phyloP scores from a whole-genome alignment of 176 grass and related monocot species.

The Juncus inflexus region DNA sequence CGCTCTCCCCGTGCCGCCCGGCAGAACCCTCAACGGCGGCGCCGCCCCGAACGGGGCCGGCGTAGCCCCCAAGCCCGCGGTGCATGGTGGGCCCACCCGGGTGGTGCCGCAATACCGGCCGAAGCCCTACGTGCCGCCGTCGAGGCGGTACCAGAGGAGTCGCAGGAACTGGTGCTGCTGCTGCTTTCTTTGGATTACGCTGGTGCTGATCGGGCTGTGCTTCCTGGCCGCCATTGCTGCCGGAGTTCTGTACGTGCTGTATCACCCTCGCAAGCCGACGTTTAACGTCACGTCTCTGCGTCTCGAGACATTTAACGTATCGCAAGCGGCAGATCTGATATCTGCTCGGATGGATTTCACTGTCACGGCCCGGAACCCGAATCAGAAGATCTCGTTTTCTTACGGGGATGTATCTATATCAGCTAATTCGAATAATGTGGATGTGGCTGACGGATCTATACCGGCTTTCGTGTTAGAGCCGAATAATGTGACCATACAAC shows the following conservation, averaged over 20 bases:
- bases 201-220: constrained; percentile 52
- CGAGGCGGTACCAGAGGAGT: constrained; percentile 32
- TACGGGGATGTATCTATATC: constrained; percentile 70
- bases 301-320: constrained; percentile 57
- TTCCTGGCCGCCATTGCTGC: constrained; percentile 73
- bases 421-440: constrained; percentile 39
- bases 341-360: constrained; percentile 78
- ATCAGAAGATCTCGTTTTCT: constrained; percentile 67
- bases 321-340: constrained; percentile 60
- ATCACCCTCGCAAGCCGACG: constrained; percentile 59
- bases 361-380: constrained; percentile 76
- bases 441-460: constrained; percentile 58
- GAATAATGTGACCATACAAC: constrained; percentile 68
- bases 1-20: constrained; percentile 26
- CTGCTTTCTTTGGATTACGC: constrained; percentile 72
- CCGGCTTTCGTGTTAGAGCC: constrained; percentile 60
- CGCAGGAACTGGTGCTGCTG: constrained; percentile 70
- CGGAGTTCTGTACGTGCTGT: constrained; percentile 76
- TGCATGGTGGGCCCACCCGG: constrained; percentile 19
- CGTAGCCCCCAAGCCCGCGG: constrained; percentile 21
- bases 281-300: constrained; percentile 78
- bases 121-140: constrained; percentile 36
- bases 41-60: constrained; percentile 23
- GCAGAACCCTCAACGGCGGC: constrained; percentile 40
- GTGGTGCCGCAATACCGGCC: constrained; percentile 53